Evolutionary conservation across 352 stramenopile genomes (phyloP).

Genomic region (Globisporangium paddicum): DNA sequence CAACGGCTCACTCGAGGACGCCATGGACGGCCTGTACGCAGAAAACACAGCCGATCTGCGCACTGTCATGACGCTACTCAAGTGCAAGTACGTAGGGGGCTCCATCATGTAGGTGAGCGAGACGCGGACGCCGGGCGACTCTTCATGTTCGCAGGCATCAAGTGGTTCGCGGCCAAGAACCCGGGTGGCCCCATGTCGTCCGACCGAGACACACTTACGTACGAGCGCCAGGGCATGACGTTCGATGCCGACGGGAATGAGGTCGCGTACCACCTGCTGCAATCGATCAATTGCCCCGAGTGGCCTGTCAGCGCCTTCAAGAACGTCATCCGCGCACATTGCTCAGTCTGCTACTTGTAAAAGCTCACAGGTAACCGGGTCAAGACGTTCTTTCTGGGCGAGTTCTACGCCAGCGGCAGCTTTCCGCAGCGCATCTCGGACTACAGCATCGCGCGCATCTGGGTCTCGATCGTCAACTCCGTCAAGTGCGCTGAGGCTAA

Average conservation of each 20-base stretch:
- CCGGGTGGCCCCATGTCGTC: slow-evolving; percentile 19
- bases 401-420: slow-evolving; percentile 26
- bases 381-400: slow-evolving; percentile 31
- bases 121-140: slow-evolving; percentile 21
- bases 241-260: slow-evolving; percentile 24
- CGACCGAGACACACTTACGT: slow-evolving; percentile 45
- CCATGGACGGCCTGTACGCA: slow-evolving; percentile 38
- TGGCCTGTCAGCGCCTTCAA: slow-evolving; percentile 21
- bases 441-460: slow-evolving; percentile 28
- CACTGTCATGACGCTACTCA: slow-evolving; percentile 30
- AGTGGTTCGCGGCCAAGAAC: slow-evolving; percentile 30
- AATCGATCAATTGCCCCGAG: slow-evolving; percentile 33
- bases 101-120: slow-evolving; percentile 31
- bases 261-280: slow-evolving; percentile 39
- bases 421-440: slow-evolving; percentile 26
- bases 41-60: slow-evolving; percentile 39
- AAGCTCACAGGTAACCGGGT: slow-evolving; percentile 5
- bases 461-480: slow-evolving; percentile 28
- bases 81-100: slow-evolving; percentile 24
- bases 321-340: slow-evolving; percentile 22
- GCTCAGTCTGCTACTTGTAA: slow-evolving; percentile 35
- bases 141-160: slow-evolving; percentile 42
- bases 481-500: slow-evolving; percentile 17
- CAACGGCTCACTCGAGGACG: slow-evolving; percentile 43
- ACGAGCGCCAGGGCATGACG: slow-evolving; percentile 40